Percentiles rank a stretch among this genome's conserved stretches.
These are phyloP conservation scores for Hirschioporus abietinus DNA, from an alignment of 768 basidiomycete genomes.

Conservation along the genomic window DNA sequence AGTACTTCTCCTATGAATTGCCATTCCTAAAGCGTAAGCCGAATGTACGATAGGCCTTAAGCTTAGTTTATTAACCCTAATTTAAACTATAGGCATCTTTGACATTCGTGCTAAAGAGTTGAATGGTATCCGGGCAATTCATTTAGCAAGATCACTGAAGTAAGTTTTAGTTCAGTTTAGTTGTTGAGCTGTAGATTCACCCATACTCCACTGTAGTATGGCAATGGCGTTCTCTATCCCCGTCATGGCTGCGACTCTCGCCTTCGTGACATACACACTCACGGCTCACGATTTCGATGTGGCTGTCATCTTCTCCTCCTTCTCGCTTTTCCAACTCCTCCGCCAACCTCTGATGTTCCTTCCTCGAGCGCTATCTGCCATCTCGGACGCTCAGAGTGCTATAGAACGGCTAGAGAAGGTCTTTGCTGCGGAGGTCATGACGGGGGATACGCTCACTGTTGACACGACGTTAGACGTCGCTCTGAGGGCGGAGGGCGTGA, in stretches of 20 bases:
- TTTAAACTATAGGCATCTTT: slow-evolving; percentile 40
- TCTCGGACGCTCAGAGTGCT: slow-evolving; percentile 61
- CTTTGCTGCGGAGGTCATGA: slow-evolving; percentile 51
- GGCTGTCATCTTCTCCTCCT: slow-evolving; percentile 62
- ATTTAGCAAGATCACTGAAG: slow-evolving; percentile 59
- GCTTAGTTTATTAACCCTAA: slow-evolving; percentile 2
- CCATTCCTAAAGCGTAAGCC: slow-evolving; percentile 58
- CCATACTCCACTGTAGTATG: slow-evolving; percentile 28
- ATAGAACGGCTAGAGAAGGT: slow-evolving; percentile 44
- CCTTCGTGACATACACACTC: slow-evolving; percentile 61
- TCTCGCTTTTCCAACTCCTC: slow-evolving; percentile 60
- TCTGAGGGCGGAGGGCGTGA: slow-evolving; percentile 44
- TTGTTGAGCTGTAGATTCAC: neutral
- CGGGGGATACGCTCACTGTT: slow-evolving; percentile 35
- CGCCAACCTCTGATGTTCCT: slow-evolving; percentile 68
- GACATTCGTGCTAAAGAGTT: slow-evolving; percentile 51
- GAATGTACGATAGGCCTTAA: neutral
- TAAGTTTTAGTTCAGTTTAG: slow-evolving; percentile 23
- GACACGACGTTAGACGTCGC: slow-evolving; percentile 43
- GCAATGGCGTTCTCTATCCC: slow-evolving; percentile 56
- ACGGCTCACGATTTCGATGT: slow-evolving; percentile 52
- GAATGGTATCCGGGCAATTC: slow-evolving; percentile 48
- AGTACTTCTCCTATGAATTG: slow-evolving; percentile 69
- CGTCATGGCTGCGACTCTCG: slow-evolving; percentile 58
- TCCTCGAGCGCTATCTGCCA: slow-evolving; percentile 55